Percentiles rank a stretch among this genome's conserved stretches.
Conservation (phyloP, 2,329 filamentous ascomycete species). For the Exophiala sp. region DNA sequence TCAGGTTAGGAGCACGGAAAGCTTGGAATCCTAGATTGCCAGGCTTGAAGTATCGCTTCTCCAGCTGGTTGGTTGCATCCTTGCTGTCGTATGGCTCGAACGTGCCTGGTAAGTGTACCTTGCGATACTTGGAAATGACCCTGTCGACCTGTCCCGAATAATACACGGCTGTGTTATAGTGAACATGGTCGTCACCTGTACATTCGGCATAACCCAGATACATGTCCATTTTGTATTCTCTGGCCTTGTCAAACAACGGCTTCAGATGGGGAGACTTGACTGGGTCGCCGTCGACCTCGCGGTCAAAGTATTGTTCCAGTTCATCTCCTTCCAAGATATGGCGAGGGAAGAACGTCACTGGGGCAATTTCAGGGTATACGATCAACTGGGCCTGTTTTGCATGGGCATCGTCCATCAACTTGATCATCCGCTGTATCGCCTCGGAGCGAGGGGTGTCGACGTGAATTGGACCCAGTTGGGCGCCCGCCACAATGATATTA, state of each 20-base stretch:
- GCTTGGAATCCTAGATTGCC: conserved; percentile 51
- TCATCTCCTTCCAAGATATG: conserved; percentile 43
- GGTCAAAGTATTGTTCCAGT: conserved; percentile 49
- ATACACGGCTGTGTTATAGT: conserved; percentile 50
- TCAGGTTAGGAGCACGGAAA: conserved; percentile 47
- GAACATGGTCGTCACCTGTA: conserved; percentile 37
- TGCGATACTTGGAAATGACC: conserved; percentile 50
- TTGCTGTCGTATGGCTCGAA: conserved; percentile 47
- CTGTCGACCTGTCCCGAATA: conserved; percentile 42
- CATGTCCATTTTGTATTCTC: conserved; percentile 46
- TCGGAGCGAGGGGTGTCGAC: conserved; percentile 39
- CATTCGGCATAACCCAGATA: conserved; percentile 51
- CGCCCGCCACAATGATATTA: conserved; percentile 47
- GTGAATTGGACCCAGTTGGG: conserved; percentile 49
- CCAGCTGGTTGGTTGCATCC: conserved; percentile 49
- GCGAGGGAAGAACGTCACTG: conserved; percentile 54
- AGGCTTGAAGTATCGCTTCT: conserved; percentile 51
- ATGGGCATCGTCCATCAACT: conserved; percentile 45
- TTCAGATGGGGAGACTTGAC: conserved; percentile 41
- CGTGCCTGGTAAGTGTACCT: conserved; percentile 51
- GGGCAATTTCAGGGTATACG: conserved; percentile 50
- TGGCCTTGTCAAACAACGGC: conserved; percentile 47
- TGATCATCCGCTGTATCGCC: conserved; percentile 46
- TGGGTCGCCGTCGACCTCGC: conserved; percentile 37
- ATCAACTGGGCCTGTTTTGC: conserved; percentile 45